Percentiles rank a stretch among this genome's conserved stretches.
These are phyloP conservation scores for Dendrostoma leiphaemia DNA, from an alignment of 2,329 filamentous ascomycete genomes.

Conservation along the genomic window DNA sequence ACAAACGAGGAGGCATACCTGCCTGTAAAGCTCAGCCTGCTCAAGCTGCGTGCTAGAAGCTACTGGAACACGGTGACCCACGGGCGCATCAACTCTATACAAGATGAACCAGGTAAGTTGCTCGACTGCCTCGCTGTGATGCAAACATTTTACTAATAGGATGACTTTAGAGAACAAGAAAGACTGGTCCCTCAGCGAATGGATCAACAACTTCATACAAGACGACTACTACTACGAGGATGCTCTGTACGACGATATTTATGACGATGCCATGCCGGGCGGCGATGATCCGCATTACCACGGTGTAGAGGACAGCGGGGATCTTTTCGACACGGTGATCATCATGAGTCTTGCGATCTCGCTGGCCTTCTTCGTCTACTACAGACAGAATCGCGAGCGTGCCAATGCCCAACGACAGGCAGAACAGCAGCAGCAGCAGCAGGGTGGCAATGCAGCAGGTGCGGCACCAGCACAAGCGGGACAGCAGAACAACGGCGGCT, in stretches of 20 bases:
- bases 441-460: constrained; percentile 9
- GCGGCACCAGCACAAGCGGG: constrained; percentile 6
- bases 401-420: constrained; percentile 31
- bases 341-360: constrained; percentile 76
- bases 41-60: constrained; percentile 80
- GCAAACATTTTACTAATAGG: constrained; percentile 27
- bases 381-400: constrained; percentile 69
- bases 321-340: constrained; percentile 78
- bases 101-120: constrained; percentile 78
- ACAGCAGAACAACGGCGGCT: constrained; percentile 23
- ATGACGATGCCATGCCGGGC: constrained; percentile 54
- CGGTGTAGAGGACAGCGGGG: constrained; percentile 67
- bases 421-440: constrained; percentile 23
- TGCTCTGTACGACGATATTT: constrained; percentile 51
- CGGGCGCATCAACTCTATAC: constrained; percentile 88
- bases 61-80: constrained; percentile 94
- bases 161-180: constrained; percentile 58
- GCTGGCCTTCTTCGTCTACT: constrained; percentile 77
- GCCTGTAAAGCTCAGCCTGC: constrained; percentile 82
- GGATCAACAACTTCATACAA: constrained; percentile 81
- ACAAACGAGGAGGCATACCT: constrained; percentile 93
- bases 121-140: neutral
- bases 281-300: constrained; percentile 55
- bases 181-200: constrained; percentile 77
- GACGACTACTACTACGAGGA: constrained; percentile 66